Evolutionary conservation across 176 grass and related monocot genomes (phyloP), one percentile per base, ranked within the genome.

Genomic region (Aegilops tauschii): DNA sequence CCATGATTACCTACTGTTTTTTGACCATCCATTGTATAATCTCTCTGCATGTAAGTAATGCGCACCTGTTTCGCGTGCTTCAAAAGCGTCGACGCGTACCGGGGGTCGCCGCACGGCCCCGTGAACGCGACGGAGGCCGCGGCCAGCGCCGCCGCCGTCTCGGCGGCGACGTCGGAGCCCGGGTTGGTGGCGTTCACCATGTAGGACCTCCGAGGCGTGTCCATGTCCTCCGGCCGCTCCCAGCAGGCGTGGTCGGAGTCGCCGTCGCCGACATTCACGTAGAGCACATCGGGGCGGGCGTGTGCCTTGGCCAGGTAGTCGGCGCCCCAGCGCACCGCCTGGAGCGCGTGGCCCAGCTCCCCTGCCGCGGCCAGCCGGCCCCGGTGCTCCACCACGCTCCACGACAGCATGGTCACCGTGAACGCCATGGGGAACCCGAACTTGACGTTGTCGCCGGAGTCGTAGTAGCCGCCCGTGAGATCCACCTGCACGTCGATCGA

Each of bases 151-250:
- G 93, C 91, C 0, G 95, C 91, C 0, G 95, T 95, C 86, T 98
- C 96, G 1, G 87, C 96, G 2, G 91, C 93, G 61, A 92, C 86
- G 77, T 98, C 93, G 21, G 93, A 98, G 0, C 96, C 96, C 0
- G 91, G 96, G 4, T 67, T 31, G 29, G 80, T 39, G 5, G 69
- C 83, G 54, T 80, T 82, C 18, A 98, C 80, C n/a, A 61, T 52
- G 76, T 79, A 98, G 0, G 83, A 4, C 17, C 74, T 54, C 36
- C 96, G 82, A 0, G 93, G 93, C 2, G 90, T 95, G 62, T 92
- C 91, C 96, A 98, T 98, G 88, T 98, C 93, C 85, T 98, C 96
- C 7, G 96, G 93, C 0, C 96, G 61, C 81, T 98, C 23, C 96
- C 96, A 98, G 84, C 93, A 98, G 0, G 40, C 25, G 67, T 98